A percentile compares a stretch with the other conserved stretches of the same genome.
Conservation (phyloP, 1,284 basidiomycete genomes). For the Ceratobasidium papillatum region DNA sequence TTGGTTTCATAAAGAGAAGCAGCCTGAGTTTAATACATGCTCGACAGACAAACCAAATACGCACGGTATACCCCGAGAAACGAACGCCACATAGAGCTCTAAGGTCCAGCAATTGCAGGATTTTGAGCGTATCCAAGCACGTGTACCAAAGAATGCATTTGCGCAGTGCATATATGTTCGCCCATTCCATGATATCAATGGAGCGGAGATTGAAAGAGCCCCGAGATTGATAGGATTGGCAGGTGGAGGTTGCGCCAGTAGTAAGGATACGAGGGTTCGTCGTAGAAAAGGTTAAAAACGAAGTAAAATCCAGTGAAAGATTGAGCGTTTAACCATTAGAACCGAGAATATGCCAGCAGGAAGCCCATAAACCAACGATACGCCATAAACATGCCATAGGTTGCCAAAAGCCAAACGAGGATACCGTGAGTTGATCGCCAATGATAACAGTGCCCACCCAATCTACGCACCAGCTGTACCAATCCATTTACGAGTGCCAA, state of each 20-base stretch:
- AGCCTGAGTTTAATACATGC: neutral
- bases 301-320: neutral
- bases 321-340: neutral
- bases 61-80: conserved; percentile 79
- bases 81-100: conserved; percentile 76
- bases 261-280: neutral
- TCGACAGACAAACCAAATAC: conserved; percentile 47
- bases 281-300: neutral
- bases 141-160: neutral
- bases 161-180: neutral
- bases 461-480: conserved; percentile 72
- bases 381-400: too few species aligned
- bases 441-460: neutral
- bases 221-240: neutral
- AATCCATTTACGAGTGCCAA: conserved; percentile 77
- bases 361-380: neutral
- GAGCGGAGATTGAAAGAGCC: conserved; percentile 19
- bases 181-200: neutral
- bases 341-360: neutral
- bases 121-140: conserved; percentile 4
- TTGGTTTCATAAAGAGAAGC: neutral
- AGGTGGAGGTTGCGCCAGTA: conserved; percentile 4
- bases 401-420: too few species aligned
- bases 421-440: neutral
- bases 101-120: neutral